phyloP scores from a whole-genome alignment of 2,329 filamentous ascomycete species.

The Pyricularia pennisetigena region DNA sequence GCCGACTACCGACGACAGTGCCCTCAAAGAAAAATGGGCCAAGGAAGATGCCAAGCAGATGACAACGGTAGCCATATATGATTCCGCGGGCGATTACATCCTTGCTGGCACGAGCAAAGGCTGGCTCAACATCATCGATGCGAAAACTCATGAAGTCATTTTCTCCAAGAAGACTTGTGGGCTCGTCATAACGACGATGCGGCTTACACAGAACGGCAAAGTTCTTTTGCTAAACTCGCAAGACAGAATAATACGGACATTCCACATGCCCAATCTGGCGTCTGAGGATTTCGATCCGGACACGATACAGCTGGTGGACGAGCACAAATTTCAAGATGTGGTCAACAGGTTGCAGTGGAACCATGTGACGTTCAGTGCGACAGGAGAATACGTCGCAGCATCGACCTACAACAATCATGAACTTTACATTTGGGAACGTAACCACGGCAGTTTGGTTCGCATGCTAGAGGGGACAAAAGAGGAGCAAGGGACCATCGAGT shows the following conservation, averaged over 20 bases:
- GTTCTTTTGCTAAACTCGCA: slow-evolving; percentile 88
- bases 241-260: slow-evolving; percentile 88
- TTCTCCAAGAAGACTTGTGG: slow-evolving; percentile 83
- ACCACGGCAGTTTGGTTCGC: slow-evolving; percentile 86
- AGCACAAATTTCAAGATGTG: slow-evolving; percentile 97
- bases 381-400: slow-evolving; percentile 90
- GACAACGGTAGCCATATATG: slow-evolving; percentile 88
- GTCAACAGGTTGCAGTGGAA: slow-evolving; percentile 96
- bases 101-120: slow-evolving; percentile 91
- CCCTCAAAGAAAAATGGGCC: slow-evolving; percentile 69
- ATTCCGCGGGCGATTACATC: slow-evolving; percentile 75
- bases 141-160: slow-evolving; percentile 68
- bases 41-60: slow-evolving; percentile 91
- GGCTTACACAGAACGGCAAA: slow-evolving; percentile 73
- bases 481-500: slow-evolving; percentile 92
- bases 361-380: slow-evolving; percentile 88
- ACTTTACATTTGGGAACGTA: slow-evolving; percentile 95
- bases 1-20: slow-evolving; percentile 59
- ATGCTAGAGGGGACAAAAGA: slow-evolving; percentile 96
- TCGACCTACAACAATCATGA: slow-evolving; percentile 98
- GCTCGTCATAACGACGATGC: slow-evolving; percentile 79
- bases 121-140: slow-evolving; percentile 91
- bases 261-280: slow-evolving; percentile 73
- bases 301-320: slow-evolving; percentile 79
- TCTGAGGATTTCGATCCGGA: slow-evolving; percentile 65